These are phyloP conservation scores for Plenodomus lindquistii DNA, from an alignment of 2,329 filamentous ascomycete genomes.

Conservation along the genomic window DNA sequence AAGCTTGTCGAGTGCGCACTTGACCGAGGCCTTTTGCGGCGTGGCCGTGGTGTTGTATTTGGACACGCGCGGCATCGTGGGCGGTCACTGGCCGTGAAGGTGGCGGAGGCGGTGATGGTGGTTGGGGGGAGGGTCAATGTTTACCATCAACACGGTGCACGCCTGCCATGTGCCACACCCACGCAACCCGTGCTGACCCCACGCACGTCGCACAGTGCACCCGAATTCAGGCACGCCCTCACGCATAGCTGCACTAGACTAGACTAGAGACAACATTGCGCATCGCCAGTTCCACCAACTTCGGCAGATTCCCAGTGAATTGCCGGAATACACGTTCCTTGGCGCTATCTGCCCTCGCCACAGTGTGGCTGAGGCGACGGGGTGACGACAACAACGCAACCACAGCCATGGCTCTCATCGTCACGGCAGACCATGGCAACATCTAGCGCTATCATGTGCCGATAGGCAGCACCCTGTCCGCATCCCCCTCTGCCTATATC, in stretches of 20 bases:
- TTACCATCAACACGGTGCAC: conserved; percentile 24
- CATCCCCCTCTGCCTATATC: background rate
- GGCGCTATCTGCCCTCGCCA: too few relatives aligned
- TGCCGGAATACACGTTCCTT: too few relatives aligned
- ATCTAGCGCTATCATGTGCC: background rate
- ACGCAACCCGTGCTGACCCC: background rate
- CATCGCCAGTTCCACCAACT: background rate
- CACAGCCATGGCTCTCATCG: too few relatives aligned
- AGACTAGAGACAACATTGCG: too few relatives aligned
- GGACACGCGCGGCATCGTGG: conserved; percentile 59
- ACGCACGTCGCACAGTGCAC: background rate
- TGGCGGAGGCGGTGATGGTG: conserved; percentile 17
- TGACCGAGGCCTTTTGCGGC: conserved; percentile 51
- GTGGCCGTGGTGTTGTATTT: conserved; percentile 51
- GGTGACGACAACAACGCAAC: background rate
- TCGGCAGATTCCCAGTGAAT: too few relatives aligned
- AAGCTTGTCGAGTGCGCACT: conserved; percentile 16
- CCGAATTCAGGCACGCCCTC: too few relatives aligned
- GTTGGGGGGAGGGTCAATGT: conserved; percentile 18
- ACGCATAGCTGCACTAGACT: background rate
- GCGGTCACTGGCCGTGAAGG: conserved; percentile 9
- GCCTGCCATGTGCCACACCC: background rate
- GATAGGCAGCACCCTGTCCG: background rate
- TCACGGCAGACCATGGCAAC: background rate
- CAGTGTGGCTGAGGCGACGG: background rate